Percentiles rank a stretch among this genome's conserved stretches.
These are phyloP conservation scores for Yamadazyma laniorum DNA, from an alignment of 805 yeast species.

Conservation along the genomic window DNA sequence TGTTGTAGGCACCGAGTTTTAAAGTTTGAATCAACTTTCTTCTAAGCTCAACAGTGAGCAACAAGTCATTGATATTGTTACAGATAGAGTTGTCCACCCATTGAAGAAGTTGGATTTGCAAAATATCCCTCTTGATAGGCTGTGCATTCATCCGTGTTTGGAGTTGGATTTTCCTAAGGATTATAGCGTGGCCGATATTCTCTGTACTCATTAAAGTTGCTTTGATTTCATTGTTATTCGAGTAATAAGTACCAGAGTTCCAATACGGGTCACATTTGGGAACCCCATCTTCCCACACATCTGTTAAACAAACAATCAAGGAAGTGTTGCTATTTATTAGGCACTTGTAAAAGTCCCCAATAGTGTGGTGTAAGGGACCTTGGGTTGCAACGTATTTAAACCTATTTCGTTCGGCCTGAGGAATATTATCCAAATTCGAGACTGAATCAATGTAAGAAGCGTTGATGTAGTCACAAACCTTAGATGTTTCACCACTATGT, in stretches of 20 bases:
- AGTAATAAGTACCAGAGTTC: slow-evolving; percentile 55
- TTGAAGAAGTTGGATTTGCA: slow-evolving; percentile 71
- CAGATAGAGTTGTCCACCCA: slow-evolving; percentile 86
- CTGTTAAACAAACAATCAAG: slow-evolving; percentile 71
- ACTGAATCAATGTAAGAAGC: slow-evolving; percentile 63
- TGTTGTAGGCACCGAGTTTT: slow-evolving; percentile 39
- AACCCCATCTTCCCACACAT: slow-evolving; percentile 70
- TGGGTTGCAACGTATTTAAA: slow-evolving; percentile 70
- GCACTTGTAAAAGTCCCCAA: slow-evolving; percentile 83
- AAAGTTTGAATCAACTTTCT: slow-evolving; percentile 12
- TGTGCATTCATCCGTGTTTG: slow-evolving; percentile 8
- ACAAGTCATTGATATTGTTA: slow-evolving; percentile 53
- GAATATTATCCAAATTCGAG: neutral
- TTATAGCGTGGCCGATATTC: slow-evolving; percentile 14
- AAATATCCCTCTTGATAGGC: slow-evolving; percentile 30
- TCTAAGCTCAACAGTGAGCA: slow-evolving; percentile 42
- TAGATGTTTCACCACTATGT: neutral
- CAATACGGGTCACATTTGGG: slow-evolving; percentile 81
- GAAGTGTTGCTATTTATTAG: slow-evolving; percentile 61
- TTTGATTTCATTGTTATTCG: slow-evolving; percentile 23
- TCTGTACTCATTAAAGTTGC: slow-evolving; percentile 25
- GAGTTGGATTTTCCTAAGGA: slow-evolving; percentile 37
- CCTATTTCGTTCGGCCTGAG: slow-evolving; percentile 3
- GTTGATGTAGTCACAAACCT: slow-evolving; percentile 65
- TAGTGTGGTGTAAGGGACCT: slow-evolving; percentile 77